Evolutionary conservation across 2,329 filamentous ascomycete genomes (phyloP), one percentile per base, ranked within the genome.

Genomic region (Alternaria ethzedia): DNA sequence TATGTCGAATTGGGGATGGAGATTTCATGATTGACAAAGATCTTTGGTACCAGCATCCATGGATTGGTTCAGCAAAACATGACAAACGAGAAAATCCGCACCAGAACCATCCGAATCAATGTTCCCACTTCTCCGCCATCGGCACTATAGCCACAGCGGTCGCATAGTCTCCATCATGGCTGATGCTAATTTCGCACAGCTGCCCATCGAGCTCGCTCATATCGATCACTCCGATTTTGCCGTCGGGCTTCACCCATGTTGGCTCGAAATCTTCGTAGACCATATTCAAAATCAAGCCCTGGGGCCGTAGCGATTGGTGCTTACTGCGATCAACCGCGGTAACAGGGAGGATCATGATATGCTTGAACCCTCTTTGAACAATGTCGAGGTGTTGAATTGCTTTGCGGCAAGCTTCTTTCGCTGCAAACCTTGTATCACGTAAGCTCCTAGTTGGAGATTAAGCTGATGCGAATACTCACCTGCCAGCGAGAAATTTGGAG

Each of bases 101-200:
- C 13, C 13, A 36, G 32, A 11, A 13, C 9, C 20, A 52, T 25
- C 13, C 13, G n/a, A 5, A 13, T 52, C 13, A 36, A 12, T 9
- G 3, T n/a, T 25, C 30, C 30, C 2, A 41, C 12, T n/a, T 20
- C 56, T 47, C 26, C 59, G 67, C 64, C 3, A 17, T 46, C 9
- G 78, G 76, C n/a, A 86, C 88, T 32, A 93, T 67, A 67, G 90
- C 91, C 1, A 90, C 84, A 7, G 91, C 91, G 20, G 86, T 89
- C 10, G 93, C 93, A 80, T 94, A 97, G 8, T 93, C 90, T 2
- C 88, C 90, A 78, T 97, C 94, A 77, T 97, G 94, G 73, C 91
- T 96, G 71, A 97, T 96, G 63, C 91, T 95, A 47, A 97, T 77
- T 72, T 87, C 84, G 13, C 89, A 93, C 54, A 88, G 83, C 68